Base-by-base conservation (phyloP, 2,329 filamentous ascomycete genomes). In the Phialemonium atrogriseum region DNA sequence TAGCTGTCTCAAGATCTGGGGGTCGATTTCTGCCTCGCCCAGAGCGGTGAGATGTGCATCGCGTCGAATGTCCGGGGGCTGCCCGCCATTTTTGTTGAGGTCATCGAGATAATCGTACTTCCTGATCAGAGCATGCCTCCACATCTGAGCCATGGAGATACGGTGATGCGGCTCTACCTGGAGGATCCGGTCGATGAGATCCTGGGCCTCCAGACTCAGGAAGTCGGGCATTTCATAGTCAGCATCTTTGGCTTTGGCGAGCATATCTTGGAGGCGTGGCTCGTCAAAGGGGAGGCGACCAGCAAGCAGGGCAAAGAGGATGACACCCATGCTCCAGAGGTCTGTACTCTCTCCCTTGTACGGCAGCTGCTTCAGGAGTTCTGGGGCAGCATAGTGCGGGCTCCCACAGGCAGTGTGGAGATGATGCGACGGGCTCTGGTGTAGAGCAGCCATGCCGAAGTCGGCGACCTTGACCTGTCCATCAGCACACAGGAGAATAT, bases 401-500 rank as follows among this genome's bases (percentile, higher is more conserved):
- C 91, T 96, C 13, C 91, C 91, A 48, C 91, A 98, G 5, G 89
- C 86, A 1, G 91, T 96, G 35, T 76, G 83, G 17, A 98, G 71
- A 50, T 80, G 79, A 43, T 86, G 80, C 7, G 77, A 80, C 15
- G 76, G 71, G 4, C 84, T 84, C 54, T 96, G 89, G 41, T 80
- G 76, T 24, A 96, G 67, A 4, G 89, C 89, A 26, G 91, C 91
- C 88, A 98, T 95, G 24, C 91, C 89, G 55, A 98, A 98, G 55
- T 98, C 91, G 31, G 89, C 89, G 46, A 98, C 79, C 59, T 96
- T 98, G 55, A 96, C 78, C 36, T 84, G 77, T 32, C 80, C 72
- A 27, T 80, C 65, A 4, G 66, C 65, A 35, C 87, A 87, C 30
- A 98, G 69, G 12, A 98, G 68, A 27, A 98, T 95, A 48, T 98